Conservation (phyloP, 257 asterid genomes). For the Nicotiana attenuata region DNA sequence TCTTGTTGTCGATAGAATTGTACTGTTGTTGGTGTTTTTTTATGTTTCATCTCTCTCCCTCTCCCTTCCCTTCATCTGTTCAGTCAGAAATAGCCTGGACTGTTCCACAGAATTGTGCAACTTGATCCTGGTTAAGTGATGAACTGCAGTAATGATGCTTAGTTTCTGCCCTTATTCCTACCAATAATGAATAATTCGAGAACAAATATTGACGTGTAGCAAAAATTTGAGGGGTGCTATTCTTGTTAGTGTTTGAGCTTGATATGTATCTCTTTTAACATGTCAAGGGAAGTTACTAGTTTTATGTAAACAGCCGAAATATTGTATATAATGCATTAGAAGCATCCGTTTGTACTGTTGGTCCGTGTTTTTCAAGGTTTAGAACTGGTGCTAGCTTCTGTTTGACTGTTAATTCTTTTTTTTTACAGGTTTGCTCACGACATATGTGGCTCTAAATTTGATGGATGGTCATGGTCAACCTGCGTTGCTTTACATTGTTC, state of each 20-base stretch:
- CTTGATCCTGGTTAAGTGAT: not conserved
- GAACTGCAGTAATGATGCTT: not conserved
- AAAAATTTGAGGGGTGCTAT: not conserved
- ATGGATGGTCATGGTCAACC: constrained; percentile 99
- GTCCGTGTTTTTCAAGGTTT: not conserved
- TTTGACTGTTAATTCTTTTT: not conserved
- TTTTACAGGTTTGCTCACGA: constrained; percentile 68
- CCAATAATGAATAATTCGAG: not conserved
- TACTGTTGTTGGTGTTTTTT: not conserved
- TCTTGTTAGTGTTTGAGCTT: not conserved
- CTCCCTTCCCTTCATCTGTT: not conserved
- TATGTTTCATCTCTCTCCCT: not conserved
- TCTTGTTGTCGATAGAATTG: not conserved
- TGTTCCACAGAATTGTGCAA: not conserved
- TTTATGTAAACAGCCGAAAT: not conserved
- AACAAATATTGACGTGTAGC: not conserved
- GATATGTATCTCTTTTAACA: not conserved
- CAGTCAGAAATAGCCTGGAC: not conserved
- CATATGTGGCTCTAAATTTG: constrained; percentile 87
- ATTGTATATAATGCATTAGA: not conserved
- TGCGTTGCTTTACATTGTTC: constrained; percentile 97
- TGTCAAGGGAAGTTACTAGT: not conserved
- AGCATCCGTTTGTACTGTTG: not conserved
- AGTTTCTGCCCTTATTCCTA: not conserved
- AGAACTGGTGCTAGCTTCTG: not conserved